Evolutionary conservation across 495 filamentous ascomycete species (phyloP).

Genomic region (Parmelia sp.): DNA sequence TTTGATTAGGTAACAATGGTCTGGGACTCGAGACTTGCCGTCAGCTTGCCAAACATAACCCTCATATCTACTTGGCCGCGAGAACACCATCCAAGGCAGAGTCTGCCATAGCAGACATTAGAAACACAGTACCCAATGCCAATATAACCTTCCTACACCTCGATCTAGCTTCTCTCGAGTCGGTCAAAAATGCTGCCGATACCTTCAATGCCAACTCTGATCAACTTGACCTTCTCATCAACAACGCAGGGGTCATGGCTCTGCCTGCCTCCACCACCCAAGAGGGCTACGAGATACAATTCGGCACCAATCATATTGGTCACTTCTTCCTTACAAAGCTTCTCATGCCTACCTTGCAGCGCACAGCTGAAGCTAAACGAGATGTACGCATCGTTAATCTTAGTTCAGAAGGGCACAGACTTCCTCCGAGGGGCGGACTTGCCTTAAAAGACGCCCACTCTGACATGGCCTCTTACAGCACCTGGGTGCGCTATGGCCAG

Average conservation of each 20-base stretch:
- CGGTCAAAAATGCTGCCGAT: constrained; percentile 44
- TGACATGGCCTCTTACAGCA: constrained; percentile 37
- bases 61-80: constrained; percentile 57
- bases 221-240: constrained; percentile 56
- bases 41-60: constrained; percentile 52
- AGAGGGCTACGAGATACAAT: constrained; percentile 64
- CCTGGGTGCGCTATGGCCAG: constrained; percentile 54
- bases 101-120: constrained; percentile 46
- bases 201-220: constrained; percentile 41
- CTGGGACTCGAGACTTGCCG: constrained; percentile 57
- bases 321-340: constrained; percentile 60
- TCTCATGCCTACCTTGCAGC: constrained; percentile 51
- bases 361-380: constrained; percentile 39
- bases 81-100: constrained; percentile 49
- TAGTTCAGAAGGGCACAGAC: constrained; percentile 35
- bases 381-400: constrained; percentile 46
- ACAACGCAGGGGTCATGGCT: constrained; percentile 67
- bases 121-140: constrained; percentile 37
- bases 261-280: constrained; percentile 41
- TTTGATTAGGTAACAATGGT: constrained; percentile 51
- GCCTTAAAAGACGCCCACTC: constrained; percentile 21
- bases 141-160: constrained; percentile 45
- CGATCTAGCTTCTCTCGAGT: constrained; percentile 46
- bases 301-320: constrained; percentile 65
- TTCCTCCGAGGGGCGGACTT: constrained; percentile 28